Conservation (phyloP, 192 early-diverging fungal species). For the Funneliformis mosseae region DNA sequence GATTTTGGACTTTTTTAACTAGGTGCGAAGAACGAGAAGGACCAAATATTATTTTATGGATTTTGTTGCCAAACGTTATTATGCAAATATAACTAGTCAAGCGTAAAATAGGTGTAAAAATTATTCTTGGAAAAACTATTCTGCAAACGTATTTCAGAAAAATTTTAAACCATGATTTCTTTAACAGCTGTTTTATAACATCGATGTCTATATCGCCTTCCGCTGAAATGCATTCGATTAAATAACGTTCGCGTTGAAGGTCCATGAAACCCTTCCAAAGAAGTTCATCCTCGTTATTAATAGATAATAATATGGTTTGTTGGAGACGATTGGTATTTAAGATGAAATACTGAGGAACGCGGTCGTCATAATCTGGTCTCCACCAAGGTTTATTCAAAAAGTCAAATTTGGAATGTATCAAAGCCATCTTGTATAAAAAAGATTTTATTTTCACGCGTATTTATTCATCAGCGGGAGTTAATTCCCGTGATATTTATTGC, state of each 20-base stretch:
- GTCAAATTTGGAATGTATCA: constrained; percentile 32
- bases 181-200: constrained; percentile 17
- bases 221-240: constrained; percentile 19
- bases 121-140: constrained; percentile 9
- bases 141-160: neutral
- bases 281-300: constrained; percentile 11
- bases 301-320: constrained; percentile 24
- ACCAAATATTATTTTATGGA: too few relatives aligned
- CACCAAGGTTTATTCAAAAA: constrained; percentile 29
- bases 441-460: too few relatives aligned
- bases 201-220: constrained; percentile 20
- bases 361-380: constrained; percentile 23
- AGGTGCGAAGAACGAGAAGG: too few relatives aligned
- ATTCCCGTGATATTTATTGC: too few relatives aligned
- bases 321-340: constrained; percentile 11
- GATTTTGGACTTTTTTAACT: constrained; percentile 12
- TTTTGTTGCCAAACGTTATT: too few relatives aligned
- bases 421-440: constrained; percentile 15
- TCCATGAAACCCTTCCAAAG: constrained; percentile 24
- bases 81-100: neutral
- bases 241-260: constrained; percentile 26
- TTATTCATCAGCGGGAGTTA: too few relatives aligned
- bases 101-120: constrained; percentile 16
- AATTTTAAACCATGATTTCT: constrained; percentile 22
- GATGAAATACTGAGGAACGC: constrained; percentile 16